Conservation (phyloP, 441 rosid species). For the Kokia cookei region DNA sequence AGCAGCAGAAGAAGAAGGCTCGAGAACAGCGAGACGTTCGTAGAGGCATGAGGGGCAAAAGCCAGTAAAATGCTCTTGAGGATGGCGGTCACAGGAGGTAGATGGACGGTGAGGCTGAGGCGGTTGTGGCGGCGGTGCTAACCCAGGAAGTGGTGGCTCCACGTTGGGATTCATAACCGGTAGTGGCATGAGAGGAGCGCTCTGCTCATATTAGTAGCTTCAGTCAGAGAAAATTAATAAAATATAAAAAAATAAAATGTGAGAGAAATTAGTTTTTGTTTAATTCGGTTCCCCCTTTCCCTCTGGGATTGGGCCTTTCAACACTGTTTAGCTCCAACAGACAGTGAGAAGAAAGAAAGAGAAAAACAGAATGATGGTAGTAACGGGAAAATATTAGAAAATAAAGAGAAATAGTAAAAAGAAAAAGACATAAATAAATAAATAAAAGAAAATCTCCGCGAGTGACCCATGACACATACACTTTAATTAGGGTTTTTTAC, state of each 20-base stretch:
- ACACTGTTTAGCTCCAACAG: constrained; percentile 54
- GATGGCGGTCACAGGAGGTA: constrained; percentile 91
- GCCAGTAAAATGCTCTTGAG: constrained; percentile 79
- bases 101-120: constrained; percentile 88
- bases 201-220: constrained; percentile 46
- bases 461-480: not conserved
- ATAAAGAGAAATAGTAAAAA: not conserved
- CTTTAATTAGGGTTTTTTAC: not conserved
- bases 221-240: not conserved
- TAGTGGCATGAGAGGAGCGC: constrained; percentile 28
- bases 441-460: constrained; percentile 1
- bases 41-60: constrained; percentile 98
- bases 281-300: too few relatives aligned
- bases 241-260: not conserved
- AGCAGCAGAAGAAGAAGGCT: constrained; percentile 32
- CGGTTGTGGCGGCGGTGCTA: constrained; percentile 66
- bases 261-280: constrained; percentile 1
- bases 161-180: constrained; percentile 83
- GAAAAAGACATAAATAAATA: not conserved
- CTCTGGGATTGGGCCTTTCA: not conserved
- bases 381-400: constrained; percentile 12
- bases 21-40: constrained; percentile 89
- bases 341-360: constrained; percentile 29
- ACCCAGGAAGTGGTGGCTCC: constrained; percentile 45
- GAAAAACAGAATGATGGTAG: constrained; percentile 1